These are phyloP conservation scores for Magnaporthiopsis incrustans DNA, from an alignment of 2,329 filamentous ascomycete species.

Conservation along the genomic window DNA sequence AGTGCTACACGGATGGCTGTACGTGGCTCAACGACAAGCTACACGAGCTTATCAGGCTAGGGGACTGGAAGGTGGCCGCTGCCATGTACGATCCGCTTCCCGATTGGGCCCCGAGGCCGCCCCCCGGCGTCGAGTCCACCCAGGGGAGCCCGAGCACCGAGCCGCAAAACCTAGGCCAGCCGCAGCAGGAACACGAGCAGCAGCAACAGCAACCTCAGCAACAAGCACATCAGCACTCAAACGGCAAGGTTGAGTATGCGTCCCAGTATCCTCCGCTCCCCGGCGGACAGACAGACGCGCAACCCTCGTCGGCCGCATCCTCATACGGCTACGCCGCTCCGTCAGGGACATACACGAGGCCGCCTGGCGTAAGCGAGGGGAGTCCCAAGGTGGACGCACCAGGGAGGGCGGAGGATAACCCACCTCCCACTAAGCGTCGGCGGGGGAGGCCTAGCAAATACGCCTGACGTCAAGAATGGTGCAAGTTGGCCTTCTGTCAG, in stretches of 20 bases:
- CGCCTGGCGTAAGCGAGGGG: neutral
- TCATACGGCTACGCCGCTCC: neutral
- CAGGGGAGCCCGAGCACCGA: too few species aligned
- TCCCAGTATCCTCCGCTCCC: slow-evolving; percentile 4
- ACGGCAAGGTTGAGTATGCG: slow-evolving; percentile 3
- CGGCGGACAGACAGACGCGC: neutral
- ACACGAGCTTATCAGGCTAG: slow-evolving; percentile 14
- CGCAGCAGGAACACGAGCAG: slow-evolving; percentile 8
- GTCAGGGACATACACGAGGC: neutral
- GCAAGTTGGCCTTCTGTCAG: neutral
- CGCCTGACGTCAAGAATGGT: neutral
- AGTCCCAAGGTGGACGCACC: slow-evolving; percentile 1
- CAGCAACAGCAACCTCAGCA: slow-evolving; percentile 5
- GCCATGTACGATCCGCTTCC: slow-evolving; percentile 14
- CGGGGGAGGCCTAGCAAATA: slow-evolving; percentile 3
- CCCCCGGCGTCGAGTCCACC: neutral
- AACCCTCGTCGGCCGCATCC: neutral
- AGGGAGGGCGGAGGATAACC: neutral
- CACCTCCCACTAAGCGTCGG: slow-evolving; percentile 5
- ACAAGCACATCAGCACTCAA: slow-evolving; percentile 4
- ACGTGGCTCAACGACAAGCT: slow-evolving; percentile 11
- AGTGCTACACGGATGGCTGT: slow-evolving; percentile 11
- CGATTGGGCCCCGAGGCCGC: slow-evolving; percentile 12
- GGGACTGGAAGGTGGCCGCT: slow-evolving; percentile 13
- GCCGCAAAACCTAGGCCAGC: neutral